Evolutionary conservation across 1,139 yeast species (phyloP), one percentile per base, ranked within the genome.

Genomic region (Candida tropicalis): DNA sequence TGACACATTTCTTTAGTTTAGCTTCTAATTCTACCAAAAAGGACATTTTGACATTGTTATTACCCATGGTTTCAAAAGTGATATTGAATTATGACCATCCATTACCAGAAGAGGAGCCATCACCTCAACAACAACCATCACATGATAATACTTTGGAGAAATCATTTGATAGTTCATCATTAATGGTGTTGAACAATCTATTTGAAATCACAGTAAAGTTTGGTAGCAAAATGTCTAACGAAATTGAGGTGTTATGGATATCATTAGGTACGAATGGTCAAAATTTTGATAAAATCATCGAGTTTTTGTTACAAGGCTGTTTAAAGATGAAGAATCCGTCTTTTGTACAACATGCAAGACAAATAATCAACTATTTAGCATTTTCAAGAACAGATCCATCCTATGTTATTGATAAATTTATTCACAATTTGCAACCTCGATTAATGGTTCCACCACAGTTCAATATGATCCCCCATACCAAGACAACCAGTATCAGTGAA

Each of bases 171-270:
- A 23, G 28, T 22, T 62, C 77, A 9, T 81, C 93, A 1, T 70
- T 75, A 37, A 88, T 91, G 96, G 90, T 91, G 1, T 62, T 93
- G 52, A 81, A 79, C 48, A 93, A 91, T 53, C 65, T 93, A 44
- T 82, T 90, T 62, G 97, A 89, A 54, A 84, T 93, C 35, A 88
- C 97, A 0, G 82, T 89, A 35, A 81, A 81, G 44, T 87, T 84
- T 54, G 81, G 91, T 42, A 83, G 84, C 35, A 71, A 74, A 12
- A 81, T 88, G 53, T 87, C 88, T 39, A 85, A 85, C 54, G 97
- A 90, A 55, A 88, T 93, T 8, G 98, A 91, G 59, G 95, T 96
- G 0, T 65, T 93, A 29, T 95, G 99, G 99, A 89, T 87, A 3
- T 95, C 97, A 0, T 70, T 93, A 29, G 96, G 95, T 1, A 81